Evolutionary conservation across 305 asterid species (phyloP).

Genomic region (Lippia alba): DNA sequence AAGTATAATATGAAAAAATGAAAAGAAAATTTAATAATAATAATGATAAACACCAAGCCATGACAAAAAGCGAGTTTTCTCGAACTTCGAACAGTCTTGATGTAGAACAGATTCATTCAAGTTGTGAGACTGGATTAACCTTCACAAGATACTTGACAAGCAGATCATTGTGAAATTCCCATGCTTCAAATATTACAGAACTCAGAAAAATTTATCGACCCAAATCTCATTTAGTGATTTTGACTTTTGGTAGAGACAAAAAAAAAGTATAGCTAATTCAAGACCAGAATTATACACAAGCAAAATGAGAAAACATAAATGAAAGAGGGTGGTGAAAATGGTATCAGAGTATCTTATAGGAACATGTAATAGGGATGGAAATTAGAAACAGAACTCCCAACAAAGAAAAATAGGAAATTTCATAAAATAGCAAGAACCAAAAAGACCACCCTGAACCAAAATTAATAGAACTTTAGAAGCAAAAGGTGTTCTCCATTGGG

Average conservation of each 20-base stretch:
- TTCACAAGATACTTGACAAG: background rate
- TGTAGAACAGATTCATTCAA: background rate
- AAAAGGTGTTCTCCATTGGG: background rate
- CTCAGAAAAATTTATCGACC: background rate
- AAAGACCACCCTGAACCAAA: background rate
- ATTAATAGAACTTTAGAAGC: slow-evolving; percentile 5
- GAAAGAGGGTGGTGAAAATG: background rate
- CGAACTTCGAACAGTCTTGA: slow-evolving; percentile 5
- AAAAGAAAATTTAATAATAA: background rate
- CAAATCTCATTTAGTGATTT: background rate
- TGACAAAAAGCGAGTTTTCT: background rate
- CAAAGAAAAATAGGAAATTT: background rate
- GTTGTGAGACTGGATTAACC: background rate
- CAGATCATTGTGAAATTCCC: background rate
- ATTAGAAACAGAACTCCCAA: background rate
- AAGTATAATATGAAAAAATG: slow-evolving; percentile 1
- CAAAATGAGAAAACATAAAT: background rate
- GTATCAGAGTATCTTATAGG: background rate
- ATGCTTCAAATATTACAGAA: background rate
- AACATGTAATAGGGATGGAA: background rate
- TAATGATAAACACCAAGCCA: background rate
- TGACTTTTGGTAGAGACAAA: background rate
- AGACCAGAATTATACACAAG: background rate
- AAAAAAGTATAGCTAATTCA: background rate
- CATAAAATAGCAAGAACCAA: slow-evolving; percentile 1